Base-by-base conservation (phyloP, 2,329 filamentous ascomycete genomes). In the Aspergillus fumigatiaffinis region DNA sequence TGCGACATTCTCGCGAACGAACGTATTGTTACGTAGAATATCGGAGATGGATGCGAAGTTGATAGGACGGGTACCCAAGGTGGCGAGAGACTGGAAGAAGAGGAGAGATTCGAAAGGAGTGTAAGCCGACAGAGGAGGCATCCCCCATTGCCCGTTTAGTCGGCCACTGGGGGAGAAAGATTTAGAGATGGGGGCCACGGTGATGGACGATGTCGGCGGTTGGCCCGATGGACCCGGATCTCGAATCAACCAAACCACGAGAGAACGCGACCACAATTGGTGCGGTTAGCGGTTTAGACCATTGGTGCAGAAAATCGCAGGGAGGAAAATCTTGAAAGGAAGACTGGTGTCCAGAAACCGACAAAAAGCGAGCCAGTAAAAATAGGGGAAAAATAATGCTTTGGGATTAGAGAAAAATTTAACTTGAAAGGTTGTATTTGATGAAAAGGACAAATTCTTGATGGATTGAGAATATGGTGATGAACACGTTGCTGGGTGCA, bases 41-140 rank as follows among this genome's bases (percentile, higher is more conserved):
- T 89, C 83, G 57, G 91, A 92, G 61, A 94, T 90, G 65, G 81
- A 82, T 68, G 78, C 77, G 77, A 95, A 94, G 71, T 84, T 85
- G 60, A 80, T 73, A 53, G 85, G 78, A 63, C 86, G 83, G 63
- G 86, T 79, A 70, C 89, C 89, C 74, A 89, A 82, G 65, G 80
- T 80, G 64, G 86, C 82, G 63, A 95, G 82, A 60, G 87, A 88
- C 76, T 93, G 90, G 78, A 94, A 93, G 69, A 96, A 83, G 64
- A 94, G 84, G 60, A 95, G 83, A 70, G 88, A 89, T 82, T 96
- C 92, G 80, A 95, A 89, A 66, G 88, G 85, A 71, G 91, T 93
- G 77, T 94, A 92, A 69, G 82, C 80, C 71, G 85, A 82, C 75
- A 80, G 71, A 73, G 79, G 79, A 77, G 80, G 82, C 83, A 85